A percentile compares a stretch with the other conserved stretches of the same genome.
These are phyloP conservation scores for Aspergillus sp. DNA, from an alignment of 2,329 filamentous ascomycete genomes.

Conservation along the genomic window DNA sequence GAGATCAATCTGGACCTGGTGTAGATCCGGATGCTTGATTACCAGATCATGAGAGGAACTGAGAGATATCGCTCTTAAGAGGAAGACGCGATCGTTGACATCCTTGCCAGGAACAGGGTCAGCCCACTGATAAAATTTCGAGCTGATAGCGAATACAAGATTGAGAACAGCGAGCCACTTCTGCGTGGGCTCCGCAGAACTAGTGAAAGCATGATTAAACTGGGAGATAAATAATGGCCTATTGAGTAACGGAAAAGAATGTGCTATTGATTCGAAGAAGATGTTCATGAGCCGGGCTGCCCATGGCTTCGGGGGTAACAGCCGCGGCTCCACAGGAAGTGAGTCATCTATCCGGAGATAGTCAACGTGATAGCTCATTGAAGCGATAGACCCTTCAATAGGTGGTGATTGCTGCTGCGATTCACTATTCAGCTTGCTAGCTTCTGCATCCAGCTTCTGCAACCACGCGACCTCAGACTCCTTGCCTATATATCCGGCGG, in stretches of 20 bases:
- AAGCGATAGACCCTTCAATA: background rate
- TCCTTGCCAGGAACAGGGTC: background rate
- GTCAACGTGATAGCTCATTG: constrained; percentile 5
- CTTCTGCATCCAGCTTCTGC: constrained; percentile 4
- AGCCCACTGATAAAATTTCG: constrained; percentile 33
- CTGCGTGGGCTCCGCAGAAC: constrained; percentile 27
- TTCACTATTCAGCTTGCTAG: background rate
- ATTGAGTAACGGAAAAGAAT: constrained; percentile 41
- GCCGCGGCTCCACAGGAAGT: background rate
- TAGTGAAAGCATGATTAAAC: constrained; percentile 24
- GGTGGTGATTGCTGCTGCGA: too few species aligned
- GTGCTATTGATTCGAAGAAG: constrained; percentile 39
- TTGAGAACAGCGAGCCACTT: constrained; percentile 43
- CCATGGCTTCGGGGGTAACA: constrained; percentile 10
- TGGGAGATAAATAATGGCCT: constrained; percentile 35
- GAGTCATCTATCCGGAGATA: background rate
- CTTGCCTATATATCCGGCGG: constrained; percentile 4
- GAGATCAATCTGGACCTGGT: constrained; percentile 41
- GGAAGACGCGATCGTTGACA: constrained; percentile 1
- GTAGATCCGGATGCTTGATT: constrained; percentile 39
- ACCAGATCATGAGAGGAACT: constrained; percentile 14
- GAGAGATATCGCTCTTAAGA: background rate
- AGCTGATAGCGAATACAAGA: constrained; percentile 41
- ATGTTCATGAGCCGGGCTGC: constrained; percentile 38
- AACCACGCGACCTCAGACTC: constrained; percentile 6